Evolutionary conservation across 2,329 filamentous ascomycete species (phyloP), one percentile per base, ranked within the genome.

Genomic region (Verticillium tricorpus): DNA sequence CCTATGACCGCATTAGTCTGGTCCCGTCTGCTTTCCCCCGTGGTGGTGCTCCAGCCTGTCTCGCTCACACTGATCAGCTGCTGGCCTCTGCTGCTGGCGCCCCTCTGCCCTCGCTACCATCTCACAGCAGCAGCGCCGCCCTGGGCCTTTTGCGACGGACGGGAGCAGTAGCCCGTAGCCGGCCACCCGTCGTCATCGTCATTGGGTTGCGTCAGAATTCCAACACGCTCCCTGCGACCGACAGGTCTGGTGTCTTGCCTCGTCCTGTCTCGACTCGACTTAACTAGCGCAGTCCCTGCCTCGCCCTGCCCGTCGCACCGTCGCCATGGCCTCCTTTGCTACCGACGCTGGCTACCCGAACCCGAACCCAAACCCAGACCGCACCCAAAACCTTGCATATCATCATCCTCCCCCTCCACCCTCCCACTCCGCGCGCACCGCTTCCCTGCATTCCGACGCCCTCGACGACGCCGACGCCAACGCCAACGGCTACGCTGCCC

Each of bases 331-430:
- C 32, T 57, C 55, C 32, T 19, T 55, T 56, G 31, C 54, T 56
- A 52, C 57, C 25, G n/a, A 55, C 37, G 40, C 55, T 54, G 35
- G 39, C 59, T 64, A 60, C 50, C 56, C 62, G 57, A 64, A 60
- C 50, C 56, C 62, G 57, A 64, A 62, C 59, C 55, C 35, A 58
- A 64, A 50, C 52, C 60, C 63, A 11, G 62, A 59, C 32, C 63
- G 62, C 57, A 61, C 63, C 52, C 60, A 34, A 32, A 57, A 34
- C 28, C 55, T 35, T 32, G 31, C 62, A 45, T 62, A 62, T 54
- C n/a, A n/a, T n/a, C 62, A 54, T 55, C 61, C 61, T 15, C 62
- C 57, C 58, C 62, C 61, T 22, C 56, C 59, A 54, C 28, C 32
- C n/a, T 52, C 56, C 17, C 15, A 52, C 39, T 32, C 58, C 7